phyloP scores from a whole-genome alignment of 495 filamentous ascomycete genomes.

The Podospora pseudopauciseta region DNA sequence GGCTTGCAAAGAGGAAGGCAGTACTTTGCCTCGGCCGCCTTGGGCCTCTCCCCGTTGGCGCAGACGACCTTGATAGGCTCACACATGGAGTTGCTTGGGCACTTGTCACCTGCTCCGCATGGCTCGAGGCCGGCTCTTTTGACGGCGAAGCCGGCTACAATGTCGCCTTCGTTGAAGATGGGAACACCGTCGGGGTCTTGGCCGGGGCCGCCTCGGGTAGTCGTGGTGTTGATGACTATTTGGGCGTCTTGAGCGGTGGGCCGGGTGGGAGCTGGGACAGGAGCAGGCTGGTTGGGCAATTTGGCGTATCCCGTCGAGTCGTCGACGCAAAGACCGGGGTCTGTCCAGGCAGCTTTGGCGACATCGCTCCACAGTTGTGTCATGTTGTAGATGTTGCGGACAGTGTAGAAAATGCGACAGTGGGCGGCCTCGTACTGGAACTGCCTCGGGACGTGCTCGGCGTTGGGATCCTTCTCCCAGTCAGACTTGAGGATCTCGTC shows the following conservation, averaged over 20 bases:
- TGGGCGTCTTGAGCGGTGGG: neutral
- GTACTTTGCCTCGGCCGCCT: neutral
- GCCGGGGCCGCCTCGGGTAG: neutral
- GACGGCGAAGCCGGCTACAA: neutral
- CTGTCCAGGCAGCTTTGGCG: slow-evolving; percentile 26
- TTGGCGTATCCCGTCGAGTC: slow-evolving; percentile 3
- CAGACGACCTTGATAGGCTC: neutral
- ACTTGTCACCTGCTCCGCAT: neutral
- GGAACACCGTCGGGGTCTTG: neutral
- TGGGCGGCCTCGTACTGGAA: slow-evolving; percentile 47
- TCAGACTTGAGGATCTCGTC: slow-evolving; percentile 35
- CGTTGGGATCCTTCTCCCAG: neutral
- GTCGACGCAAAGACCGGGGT: slow-evolving; percentile 2
- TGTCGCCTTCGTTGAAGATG: slow-evolving; percentile 6
- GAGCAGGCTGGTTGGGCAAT: neutral
- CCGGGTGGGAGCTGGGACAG: neutral
- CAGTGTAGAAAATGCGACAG: slow-evolving; percentile 49
- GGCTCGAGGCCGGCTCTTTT: neutral
- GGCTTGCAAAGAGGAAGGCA: neutral
- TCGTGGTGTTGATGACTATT: neutral
- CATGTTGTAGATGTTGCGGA: slow-evolving; percentile 40
- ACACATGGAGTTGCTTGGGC: neutral
- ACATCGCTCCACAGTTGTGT: slow-evolving; percentile 43
- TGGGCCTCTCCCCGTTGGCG: neutral
- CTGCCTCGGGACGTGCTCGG: slow-evolving; percentile 35